These are phyloP conservation scores for Xerocomellus intermedius DNA, from an alignment of 768 basidiomycete genomes.

Conservation along the genomic window DNA sequence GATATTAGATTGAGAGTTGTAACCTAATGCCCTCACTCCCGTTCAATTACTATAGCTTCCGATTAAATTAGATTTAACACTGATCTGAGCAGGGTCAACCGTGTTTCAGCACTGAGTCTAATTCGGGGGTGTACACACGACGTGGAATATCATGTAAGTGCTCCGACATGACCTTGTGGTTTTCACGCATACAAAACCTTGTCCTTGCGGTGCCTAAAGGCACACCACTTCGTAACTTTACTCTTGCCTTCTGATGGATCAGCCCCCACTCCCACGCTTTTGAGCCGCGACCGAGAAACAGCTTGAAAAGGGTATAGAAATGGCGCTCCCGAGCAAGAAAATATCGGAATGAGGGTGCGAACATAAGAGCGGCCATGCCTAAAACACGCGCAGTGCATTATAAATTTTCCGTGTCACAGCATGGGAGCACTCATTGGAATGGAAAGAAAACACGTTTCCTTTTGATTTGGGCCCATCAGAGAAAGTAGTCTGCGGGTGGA, in stretches of 20 bases:
- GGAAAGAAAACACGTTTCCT: slow-evolving; percentile 12
- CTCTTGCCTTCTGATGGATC: slow-evolving; percentile 19
- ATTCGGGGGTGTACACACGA: slow-evolving; percentile 1
- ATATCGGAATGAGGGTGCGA: slow-evolving; percentile 19
- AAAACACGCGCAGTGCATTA: slow-evolving; percentile 25
- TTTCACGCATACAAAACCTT: slow-evolving; percentile 21
- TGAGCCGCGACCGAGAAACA: slow-evolving; percentile 9
- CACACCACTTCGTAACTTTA: slow-evolving; percentile 19
- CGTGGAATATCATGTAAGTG: background rate
- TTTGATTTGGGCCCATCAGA: slow-evolving; percentile 38
- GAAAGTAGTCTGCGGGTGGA: slow-evolving; percentile 85
- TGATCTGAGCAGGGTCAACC: slow-evolving; percentile 7
- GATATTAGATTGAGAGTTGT: slow-evolving; percentile 11
- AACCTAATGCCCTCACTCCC: slow-evolving; percentile 8
- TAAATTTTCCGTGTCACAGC: slow-evolving; percentile 20
- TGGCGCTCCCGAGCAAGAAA: slow-evolving; percentile 23
- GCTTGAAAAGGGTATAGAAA: slow-evolving; percentile 7
- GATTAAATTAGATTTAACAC: slow-evolving; percentile 10
- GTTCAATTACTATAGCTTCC: slow-evolving; percentile 2
- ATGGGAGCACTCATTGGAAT: slow-evolving; percentile 14
- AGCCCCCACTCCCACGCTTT: slow-evolving; percentile 19
- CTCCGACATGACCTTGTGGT: slow-evolving; percentile 10
- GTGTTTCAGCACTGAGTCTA: slow-evolving; percentile 8
- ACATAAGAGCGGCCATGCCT: slow-evolving; percentile 25
- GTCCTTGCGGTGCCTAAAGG: slow-evolving; percentile 32